These are phyloP conservation scores for Pluteus cervinus DNA, from an alignment of 768 basidiomycete species.

Conservation along the genomic window DNA sequence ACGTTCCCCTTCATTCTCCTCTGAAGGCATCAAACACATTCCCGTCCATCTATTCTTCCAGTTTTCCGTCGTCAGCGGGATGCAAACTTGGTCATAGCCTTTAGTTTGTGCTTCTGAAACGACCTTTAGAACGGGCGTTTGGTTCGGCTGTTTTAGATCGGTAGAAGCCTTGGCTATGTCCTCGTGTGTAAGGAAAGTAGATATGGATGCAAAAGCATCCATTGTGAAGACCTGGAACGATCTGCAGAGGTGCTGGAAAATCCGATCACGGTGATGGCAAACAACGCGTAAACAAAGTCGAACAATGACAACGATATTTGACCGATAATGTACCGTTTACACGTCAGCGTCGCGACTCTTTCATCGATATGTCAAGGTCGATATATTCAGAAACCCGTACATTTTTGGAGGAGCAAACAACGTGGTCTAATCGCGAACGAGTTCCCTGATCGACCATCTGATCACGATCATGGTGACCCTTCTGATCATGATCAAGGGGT, in stretches of 20 bases:
- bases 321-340: no score
- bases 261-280: no score
- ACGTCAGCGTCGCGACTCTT: no score
- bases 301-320: not conserved
- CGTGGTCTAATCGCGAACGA: slow-evolving; percentile 2
- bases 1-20: slow-evolving; percentile 29
- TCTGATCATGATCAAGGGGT: slow-evolving; percentile 23
- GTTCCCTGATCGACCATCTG: slow-evolving; percentile 10
- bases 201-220: slow-evolving; percentile 30
- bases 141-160: slow-evolving; percentile 15
- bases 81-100: slow-evolving; percentile 70
- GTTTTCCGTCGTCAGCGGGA: slow-evolving; percentile 83
- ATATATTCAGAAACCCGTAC: no score
- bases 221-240: slow-evolving; percentile 25
- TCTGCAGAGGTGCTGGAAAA: slow-evolving; percentile 9
- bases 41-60: slow-evolving; percentile 88
- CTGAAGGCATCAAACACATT: slow-evolving; percentile 72
- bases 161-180: slow-evolving; percentile 32
- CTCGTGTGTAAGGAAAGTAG: slow-evolving; percentile 31
- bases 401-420: slow-evolving; percentile 3
- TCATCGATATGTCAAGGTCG: not conserved
- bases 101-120: slow-evolving; percentile 47
- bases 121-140: slow-evolving; percentile 47
- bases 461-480: slow-evolving; percentile 18
- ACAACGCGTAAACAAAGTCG: slow-evolving; percentile 18